Evolutionary conservation across 306 rosid species (phyloP).

Genomic region (Quercus parvula): DNA sequence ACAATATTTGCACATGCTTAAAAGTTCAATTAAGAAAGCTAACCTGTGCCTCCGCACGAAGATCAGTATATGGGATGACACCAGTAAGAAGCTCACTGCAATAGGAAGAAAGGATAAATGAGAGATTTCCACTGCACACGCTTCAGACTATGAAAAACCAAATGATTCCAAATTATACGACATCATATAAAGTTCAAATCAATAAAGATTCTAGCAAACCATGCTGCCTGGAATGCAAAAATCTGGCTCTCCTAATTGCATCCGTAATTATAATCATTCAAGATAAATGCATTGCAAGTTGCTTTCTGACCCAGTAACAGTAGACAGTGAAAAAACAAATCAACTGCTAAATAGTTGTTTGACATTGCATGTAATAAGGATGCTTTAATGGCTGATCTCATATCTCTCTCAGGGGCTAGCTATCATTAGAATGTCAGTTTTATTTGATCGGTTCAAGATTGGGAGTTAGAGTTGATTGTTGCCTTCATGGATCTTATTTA

Average conservation of each 20-base stretch:
- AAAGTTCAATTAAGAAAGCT: conserved; percentile 22
- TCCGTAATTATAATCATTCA: neutral
- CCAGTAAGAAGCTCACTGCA: conserved; percentile 96
- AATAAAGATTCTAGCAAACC: neutral
- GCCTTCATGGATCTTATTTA: too few species aligned
- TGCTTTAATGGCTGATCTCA: too few species aligned
- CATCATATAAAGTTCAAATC: neutral
- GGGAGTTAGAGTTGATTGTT: too few species aligned
- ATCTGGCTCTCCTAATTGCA: neutral
- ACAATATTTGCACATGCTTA: neutral
- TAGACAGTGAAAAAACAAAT: neutral
- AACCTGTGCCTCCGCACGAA: conserved; percentile 90
- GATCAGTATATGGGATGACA: conserved; percentile 96
- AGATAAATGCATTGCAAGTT: neutral
- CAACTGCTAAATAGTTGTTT: neutral
- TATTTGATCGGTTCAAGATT: too few species aligned
- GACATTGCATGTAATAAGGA: too few species aligned
- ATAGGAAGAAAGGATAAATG: conserved; percentile 11
- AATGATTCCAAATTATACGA: neutral
- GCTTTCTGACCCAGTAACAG: neutral
- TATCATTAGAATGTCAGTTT: too few species aligned
- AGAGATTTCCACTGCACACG: neutral
- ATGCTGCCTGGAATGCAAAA: neutral
- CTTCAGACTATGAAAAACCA: neutral
- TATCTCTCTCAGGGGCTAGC: too few species aligned